Conservation (phyloP, 2,329 filamentous ascomycete species). For the Pseudocercospora musae region DNA sequence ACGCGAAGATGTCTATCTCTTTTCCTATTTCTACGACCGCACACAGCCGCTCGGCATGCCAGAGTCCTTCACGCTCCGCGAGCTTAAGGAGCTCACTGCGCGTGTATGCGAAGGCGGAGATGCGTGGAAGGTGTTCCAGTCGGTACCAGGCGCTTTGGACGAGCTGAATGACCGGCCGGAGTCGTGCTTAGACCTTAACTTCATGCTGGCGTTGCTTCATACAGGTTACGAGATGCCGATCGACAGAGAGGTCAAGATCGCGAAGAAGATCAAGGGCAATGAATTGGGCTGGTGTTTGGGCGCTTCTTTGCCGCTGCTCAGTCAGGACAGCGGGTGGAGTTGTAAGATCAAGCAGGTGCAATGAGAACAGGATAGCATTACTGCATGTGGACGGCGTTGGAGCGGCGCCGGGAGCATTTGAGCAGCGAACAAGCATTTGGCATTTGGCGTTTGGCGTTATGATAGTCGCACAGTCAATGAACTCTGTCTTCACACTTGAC, state of each 20-base stretch:
- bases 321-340: slow-evolving; percentile 31
- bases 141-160: slow-evolving; percentile 70
- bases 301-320: slow-evolving; percentile 57
- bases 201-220: slow-evolving; percentile 89
- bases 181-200: slow-evolving; percentile 91
- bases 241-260: slow-evolving; percentile 92
- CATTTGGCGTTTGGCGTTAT: too few relatives aligned
- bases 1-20: slow-evolving; percentile 88
- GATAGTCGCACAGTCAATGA: not conserved
- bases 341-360: slow-evolving; percentile 25
- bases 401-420: not conserved
- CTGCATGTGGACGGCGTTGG: slow-evolving; percentile 13
- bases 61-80: slow-evolving; percentile 88
- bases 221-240: slow-evolving; percentile 98
- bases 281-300: slow-evolving; percentile 97
- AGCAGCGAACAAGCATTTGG: not conserved
- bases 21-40: slow-evolving; percentile 98
- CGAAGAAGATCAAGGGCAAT: slow-evolving; percentile 97
- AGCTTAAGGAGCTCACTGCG: slow-evolving; percentile 80
- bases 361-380: slow-evolving; percentile 4
- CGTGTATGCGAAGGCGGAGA: slow-evolving; percentile 84
- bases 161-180: slow-evolving; percentile 82
- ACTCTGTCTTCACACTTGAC: not conserved
- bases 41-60: slow-evolving; percentile 94
- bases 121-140: slow-evolving; percentile 77